A percentile compares a stretch with the other conserved stretches of the same genome.
These are phyloP conservation scores for Zoysia pacifica DNA, from an alignment of 176 grass and related monocot species.

Conservation along the genomic window DNA sequence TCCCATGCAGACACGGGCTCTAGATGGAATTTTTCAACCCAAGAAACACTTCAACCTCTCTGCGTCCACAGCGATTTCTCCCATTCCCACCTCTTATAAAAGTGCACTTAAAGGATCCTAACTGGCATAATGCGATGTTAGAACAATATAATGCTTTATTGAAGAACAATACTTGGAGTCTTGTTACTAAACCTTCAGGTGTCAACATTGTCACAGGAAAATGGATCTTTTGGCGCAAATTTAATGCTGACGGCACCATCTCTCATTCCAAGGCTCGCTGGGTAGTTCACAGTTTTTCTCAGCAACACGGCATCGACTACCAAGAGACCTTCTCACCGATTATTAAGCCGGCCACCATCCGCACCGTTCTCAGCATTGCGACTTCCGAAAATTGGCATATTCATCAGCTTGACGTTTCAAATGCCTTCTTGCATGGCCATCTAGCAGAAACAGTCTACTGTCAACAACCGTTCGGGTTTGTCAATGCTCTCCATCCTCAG, in stretches of 20 bases:
- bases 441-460: too few species aligned
- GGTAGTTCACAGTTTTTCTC: not conserved
- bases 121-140: not conserved
- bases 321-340: not conserved
- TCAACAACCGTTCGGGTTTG: too few species aligned
- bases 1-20: not conserved
- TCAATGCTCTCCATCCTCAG: too few species aligned
- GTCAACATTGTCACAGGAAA: too few species aligned
- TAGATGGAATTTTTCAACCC: not conserved
- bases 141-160: not conserved
- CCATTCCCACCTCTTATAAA: not conserved
- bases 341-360: not conserved
- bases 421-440: too few species aligned
- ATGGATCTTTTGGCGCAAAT: too few species aligned
- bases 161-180: not conserved
- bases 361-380: too few species aligned
- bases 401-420: too few species aligned
- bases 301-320: not conserved
- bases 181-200: too few species aligned
- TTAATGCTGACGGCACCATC: not conserved
- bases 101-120: not conserved
- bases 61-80: not conserved
- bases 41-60: not conserved
- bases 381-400: too few species aligned
- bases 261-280: not conserved